Evolutionary conservation across 805 yeast genomes (phyloP).

Genomic region (Scheffersomyces ergatensis): DNA sequence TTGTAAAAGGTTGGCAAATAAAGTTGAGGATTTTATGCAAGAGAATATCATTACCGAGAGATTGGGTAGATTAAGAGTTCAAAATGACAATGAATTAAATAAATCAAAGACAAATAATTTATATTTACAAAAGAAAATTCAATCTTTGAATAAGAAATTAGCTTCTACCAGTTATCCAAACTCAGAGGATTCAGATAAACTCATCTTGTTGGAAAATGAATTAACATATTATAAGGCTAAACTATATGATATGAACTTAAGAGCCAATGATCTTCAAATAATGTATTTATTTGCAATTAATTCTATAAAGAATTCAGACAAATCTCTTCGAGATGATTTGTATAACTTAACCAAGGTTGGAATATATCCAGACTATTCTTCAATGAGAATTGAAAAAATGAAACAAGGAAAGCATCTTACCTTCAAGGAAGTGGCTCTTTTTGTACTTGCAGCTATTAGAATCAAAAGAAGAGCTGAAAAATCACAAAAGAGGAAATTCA

Average conservation of each 20-base stretch:
- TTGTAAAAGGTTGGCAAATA: conserved; percentile 1
- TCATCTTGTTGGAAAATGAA: conserved; percentile 34
- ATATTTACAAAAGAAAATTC: conserved; percentile 8
- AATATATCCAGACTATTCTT: conserved; percentile 29
- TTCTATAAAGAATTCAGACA: conserved; percentile 25
- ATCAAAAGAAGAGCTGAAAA: conserved; percentile 27
- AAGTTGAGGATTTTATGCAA: not conserved
- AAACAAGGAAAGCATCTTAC: conserved; percentile 18
- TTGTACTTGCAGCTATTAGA: conserved; percentile 36
- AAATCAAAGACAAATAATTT: conserved; percentile 14
- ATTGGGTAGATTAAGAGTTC: not conserved
- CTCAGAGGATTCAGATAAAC: not conserved
- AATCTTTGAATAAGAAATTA: not conserved
- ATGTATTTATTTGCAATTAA: conserved; percentile 32
- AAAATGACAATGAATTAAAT: conserved; percentile 1
- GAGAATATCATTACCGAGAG: not conserved
- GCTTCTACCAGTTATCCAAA: not conserved
- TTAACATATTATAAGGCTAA: conserved; percentile 46
- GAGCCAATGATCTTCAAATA: conserved; percentile 30
- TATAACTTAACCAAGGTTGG: conserved; percentile 27
- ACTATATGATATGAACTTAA: conserved; percentile 40
- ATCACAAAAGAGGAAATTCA: conserved; percentile 22
- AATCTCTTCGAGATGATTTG: conserved; percentile 23
- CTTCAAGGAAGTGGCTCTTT: conserved; percentile 31
- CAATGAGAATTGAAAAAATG: conserved; percentile 9